Percentiles rank a stretch among this genome's conserved stretches.
Evolutionary conservation across 2,329 filamentous ascomycete species (phyloP).

Genomic region (Grosmannia serpens): DNA sequence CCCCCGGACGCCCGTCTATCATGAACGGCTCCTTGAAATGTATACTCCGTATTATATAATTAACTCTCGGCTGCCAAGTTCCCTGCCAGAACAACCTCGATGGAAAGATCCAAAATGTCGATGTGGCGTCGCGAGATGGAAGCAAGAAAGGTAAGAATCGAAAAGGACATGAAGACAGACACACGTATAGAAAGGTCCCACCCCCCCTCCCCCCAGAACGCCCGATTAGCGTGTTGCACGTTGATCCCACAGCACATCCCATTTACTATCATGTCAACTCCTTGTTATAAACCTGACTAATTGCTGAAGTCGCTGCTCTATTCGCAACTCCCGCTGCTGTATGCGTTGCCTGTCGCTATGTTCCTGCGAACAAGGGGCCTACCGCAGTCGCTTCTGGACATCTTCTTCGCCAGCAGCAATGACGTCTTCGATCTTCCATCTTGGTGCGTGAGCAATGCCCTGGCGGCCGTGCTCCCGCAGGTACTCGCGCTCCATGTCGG

Average conservation of each 20-base stretch:
- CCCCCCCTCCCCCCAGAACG: conserved; percentile 1
- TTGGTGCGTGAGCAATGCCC: conserved; percentile 62
- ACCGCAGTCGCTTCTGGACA: conserved; percentile 18
- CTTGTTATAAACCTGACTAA: conserved; percentile 7
- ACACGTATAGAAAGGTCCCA: not conserved
- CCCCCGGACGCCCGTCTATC: not conserved
- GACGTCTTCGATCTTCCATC: conserved; percentile 79
- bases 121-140: not conserved
- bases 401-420: conserved; percentile 39
- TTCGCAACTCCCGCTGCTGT: conserved; percentile 1
- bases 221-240: conserved; percentile 1
- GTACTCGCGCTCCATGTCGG: conserved; percentile 62
- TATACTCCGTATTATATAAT: conserved; percentile 11
- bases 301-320: conserved; percentile 5
- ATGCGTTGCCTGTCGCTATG: conserved; percentile 3
- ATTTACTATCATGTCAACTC: conserved; percentile 7
- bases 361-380: conserved; percentile 10
- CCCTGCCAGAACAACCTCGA: conserved; percentile 3
- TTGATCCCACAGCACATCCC: not conserved
- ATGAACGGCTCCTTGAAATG: not conserved
- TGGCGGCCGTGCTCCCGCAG: conserved; percentile 50
- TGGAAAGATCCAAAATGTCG: conserved; percentile 4
- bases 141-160: not conserved
- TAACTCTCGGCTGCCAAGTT: not conserved
- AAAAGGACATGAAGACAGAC: not conserved